phyloP scores from a whole-genome alignment of 768 basidiomycete species.

The Solioccasus polychromus region DNA sequence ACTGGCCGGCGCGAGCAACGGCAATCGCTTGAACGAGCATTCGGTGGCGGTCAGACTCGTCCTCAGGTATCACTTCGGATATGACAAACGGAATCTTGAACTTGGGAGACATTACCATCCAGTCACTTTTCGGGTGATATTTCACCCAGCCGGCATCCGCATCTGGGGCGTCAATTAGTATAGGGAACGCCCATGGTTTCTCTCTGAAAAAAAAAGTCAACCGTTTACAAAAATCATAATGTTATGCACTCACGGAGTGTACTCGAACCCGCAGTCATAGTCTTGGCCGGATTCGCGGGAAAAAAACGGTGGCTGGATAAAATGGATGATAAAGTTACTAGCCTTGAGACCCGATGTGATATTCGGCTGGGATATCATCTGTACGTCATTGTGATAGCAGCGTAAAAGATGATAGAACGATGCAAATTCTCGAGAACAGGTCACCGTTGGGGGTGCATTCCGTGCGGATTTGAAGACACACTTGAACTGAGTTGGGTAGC shows the following conservation, averaged over 20 bases:
- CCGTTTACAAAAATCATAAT: not conserved
- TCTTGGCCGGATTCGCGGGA: too few relatives aligned
- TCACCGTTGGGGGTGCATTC: not conserved
- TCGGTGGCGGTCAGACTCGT: not conserved
- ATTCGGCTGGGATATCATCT: not conserved
- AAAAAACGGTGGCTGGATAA: constrained; percentile 13
- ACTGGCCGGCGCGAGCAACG: not conserved
- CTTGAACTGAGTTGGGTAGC: not conserved
- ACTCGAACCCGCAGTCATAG: not conserved
- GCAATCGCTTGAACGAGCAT: constrained; percentile 17
- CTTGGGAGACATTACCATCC: not conserved
- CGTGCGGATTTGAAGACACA: not conserved
- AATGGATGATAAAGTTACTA: constrained; percentile 9
- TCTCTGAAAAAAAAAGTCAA: constrained; percentile 3
- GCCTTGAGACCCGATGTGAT: constrained; percentile 4
- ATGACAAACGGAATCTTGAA: constrained; percentile 8
- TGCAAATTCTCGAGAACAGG: constrained; percentile 1
- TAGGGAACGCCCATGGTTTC: constrained; percentile 7
- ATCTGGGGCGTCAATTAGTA: not conserved
- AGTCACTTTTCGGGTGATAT: constrained; percentile 5
- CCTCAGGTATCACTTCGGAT: constrained; percentile 4
- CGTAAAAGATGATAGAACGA: constrained; percentile 4
- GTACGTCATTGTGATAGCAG: not conserved
- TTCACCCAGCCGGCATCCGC: not conserved
- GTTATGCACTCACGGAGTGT: not conserved